A percentile compares a stretch with the other conserved stretches of the same genome.
Conservation (phyloP, 352 stramenopile genomes). For the Aphanomyces astaci region DNA sequence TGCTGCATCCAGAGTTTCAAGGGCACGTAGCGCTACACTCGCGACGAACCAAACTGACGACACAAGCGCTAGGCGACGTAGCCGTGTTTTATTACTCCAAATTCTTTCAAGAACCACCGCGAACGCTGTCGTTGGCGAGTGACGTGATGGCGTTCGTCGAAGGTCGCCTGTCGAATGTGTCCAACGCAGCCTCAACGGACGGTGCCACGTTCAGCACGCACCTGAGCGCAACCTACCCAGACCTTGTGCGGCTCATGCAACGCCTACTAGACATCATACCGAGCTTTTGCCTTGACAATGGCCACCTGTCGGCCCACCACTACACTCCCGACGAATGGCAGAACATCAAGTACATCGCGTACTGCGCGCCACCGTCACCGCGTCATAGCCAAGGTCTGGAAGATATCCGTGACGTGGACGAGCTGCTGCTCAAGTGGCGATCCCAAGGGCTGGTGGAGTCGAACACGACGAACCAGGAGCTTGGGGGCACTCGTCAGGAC, state of each 20-base stretch:
- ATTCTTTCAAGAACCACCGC: conserved; percentile 41
- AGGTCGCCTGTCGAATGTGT: no score
- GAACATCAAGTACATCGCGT: conserved; percentile 2
- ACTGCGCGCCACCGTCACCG: neutral
- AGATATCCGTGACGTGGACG: neutral
- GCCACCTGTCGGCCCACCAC: neutral
- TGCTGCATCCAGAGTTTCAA: conserved; percentile 46
- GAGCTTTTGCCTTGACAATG: neutral
- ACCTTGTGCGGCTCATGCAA: conserved; percentile 60
- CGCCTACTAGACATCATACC: conserved; percentile 25
- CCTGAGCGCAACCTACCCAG: conserved; percentile 14
- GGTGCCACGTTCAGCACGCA: neutral
- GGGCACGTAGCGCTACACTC: conserved; percentile 30
- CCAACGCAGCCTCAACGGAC: no score
- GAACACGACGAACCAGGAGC: no score
- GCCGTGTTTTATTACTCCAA: conserved; percentile 46
- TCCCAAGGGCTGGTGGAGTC: neutral
- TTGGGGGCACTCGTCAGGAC: neutral
- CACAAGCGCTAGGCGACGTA: conserved; percentile 52
- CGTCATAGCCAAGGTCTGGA: no score
- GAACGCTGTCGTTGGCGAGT: conserved; percentile 39
- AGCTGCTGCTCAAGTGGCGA: neutral
- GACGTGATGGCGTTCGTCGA: conserved; percentile 67
- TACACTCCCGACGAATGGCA: neutral
- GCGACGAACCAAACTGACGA: conserved; percentile 41